Evolutionary conservation across 164 flowering plant genomes (phyloP), one percentile per base, ranked within the genome.

Genomic region (Paratinospora sagittata): DNA sequence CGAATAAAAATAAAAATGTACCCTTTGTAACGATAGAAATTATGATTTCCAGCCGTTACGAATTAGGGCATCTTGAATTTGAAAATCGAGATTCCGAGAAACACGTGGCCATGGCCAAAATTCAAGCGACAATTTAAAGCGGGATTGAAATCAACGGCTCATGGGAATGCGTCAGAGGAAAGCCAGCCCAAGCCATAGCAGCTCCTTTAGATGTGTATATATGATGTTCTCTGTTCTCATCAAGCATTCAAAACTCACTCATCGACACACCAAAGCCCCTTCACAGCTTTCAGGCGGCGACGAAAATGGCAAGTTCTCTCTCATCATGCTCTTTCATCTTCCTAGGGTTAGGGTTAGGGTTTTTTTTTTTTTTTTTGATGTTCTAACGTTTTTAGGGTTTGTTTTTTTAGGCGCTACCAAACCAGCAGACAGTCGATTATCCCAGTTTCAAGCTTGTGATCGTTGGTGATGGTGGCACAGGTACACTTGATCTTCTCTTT

Each of bases 361-460:
- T 45, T 62, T 47, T 37, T 13, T 2, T 34, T 67, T 11, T 27
- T 63, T 37, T 17, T 58, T 10, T 72, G 45, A 19, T 27, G 68
- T 27, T 3, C 16, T 70, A 57, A 23, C 62, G 2, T 37, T 4
- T 67, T 68, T 36, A 21, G 36, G 34, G 0, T 23, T 55, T 13
- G 11, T 47, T 2, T 27, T 2, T 27, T 12, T 71, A 90, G 96
- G 93, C 96, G 10, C 66, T 90, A 27, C 89, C 91, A 2, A 85
- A 83, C 62, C 93, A 88, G 78, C 84, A 83, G 52, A 84, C 87
- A 2, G 93, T 89, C 9, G 88, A 88, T 62, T 88, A 90, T 71
- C 96, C 96, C 8, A 89, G 84, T 73, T 90, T 88, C 85, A 89
- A 90, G 86, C 96, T 89, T 13, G 90, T 89, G 3, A 81, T 89